phyloP scores from a whole-genome alignment of 495 filamentous ascomycete genomes.

The Podospora pseudoanserina region DNA sequence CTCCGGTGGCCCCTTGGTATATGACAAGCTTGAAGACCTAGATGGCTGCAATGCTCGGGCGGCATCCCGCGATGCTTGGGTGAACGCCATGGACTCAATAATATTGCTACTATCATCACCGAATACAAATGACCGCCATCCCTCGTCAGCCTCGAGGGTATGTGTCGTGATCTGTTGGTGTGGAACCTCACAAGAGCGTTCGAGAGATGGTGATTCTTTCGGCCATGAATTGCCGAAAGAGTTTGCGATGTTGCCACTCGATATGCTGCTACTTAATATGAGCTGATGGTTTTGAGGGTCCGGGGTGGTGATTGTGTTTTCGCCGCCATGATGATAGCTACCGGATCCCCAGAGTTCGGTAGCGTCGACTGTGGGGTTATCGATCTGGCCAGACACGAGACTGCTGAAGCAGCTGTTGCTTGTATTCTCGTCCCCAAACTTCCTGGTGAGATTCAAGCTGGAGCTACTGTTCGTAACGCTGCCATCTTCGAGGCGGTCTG shows the following conservation, averaged over 20 bases:
- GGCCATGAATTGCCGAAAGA: neutral
- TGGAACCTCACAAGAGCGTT: neutral
- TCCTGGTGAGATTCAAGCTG: neutral
- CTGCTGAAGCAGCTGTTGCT: neutral
- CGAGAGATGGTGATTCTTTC: neutral
- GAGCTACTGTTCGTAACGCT: neutral
- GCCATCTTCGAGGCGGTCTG: neutral
- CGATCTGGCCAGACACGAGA: neutral
- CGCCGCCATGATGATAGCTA: neutral
- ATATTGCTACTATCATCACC: conserved; percentile 35
- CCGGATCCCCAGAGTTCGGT: neutral
- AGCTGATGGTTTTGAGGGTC: neutral
- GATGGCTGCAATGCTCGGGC: conserved; percentile 29
- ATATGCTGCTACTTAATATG: neutral
- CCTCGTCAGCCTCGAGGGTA: conserved; percentile 24
- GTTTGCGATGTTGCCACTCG: neutral
- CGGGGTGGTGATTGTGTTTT: neutral
- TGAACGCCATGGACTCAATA: conserved; percentile 29
- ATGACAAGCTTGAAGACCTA: conserved; percentile 9
- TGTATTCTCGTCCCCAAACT: neutral
- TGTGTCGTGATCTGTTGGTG: neutral
- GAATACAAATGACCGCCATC: conserved; percentile 42
- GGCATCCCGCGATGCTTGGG: conserved; percentile 37
- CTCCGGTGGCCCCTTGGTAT: neutral
- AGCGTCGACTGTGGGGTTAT: neutral